Evolutionary conservation across 2,329 filamentous ascomycete genomes (phyloP), one percentile per base, ranked within the genome.

Genomic region (Rutstroemia sp.): DNA sequence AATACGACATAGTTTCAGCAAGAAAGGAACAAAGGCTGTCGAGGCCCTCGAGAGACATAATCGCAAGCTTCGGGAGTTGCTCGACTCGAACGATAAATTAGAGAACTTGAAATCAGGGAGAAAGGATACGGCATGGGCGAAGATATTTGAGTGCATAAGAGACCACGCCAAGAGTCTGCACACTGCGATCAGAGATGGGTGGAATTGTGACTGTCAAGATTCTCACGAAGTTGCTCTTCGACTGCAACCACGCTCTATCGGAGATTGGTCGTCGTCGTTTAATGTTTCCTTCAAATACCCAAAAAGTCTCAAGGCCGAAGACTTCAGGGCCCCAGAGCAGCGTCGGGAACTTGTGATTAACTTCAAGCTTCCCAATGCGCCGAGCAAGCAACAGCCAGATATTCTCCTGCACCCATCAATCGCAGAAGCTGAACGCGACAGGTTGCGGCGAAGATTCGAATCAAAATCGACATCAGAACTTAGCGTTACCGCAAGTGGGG

Each of bases 1-100:
- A 48, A 62, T 66, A 18, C 57, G 58, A 4, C 46, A 60, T 16
- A 64, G 60, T 49, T 65, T 66, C 47, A 64, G 60, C 45, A 63
- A 66, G 38, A 61, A 59, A 49, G 62, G 63, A 1, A 42, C 42
- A 23, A 53, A 44, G 19, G 61, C 51, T 27, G 19, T 66, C 6
- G 47, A 56, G 16, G 44, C 48, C 3, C 58, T 67, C 2, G 58
- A 61, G 25, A 56, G 52, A 30, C 59, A 64, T 19, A 66, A 62
- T 39, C 51, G 55, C 19, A 60, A 59, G n/a, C 56, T 66, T n/a
- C 42, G 48, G 18, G 54, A 61, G 14, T 58, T 65, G 5, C 48
- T 66, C 4, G 58, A 63, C 12, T 59, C 56, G 2, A 59, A 55
- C 9, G 62, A 63, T 16, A 57, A 63, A 16, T 50, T 60, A 4